These are phyloP conservation scores for Podaxis sp. DNA, from an alignment of 768 basidiomycete genomes.

Conservation along the genomic window DNA sequence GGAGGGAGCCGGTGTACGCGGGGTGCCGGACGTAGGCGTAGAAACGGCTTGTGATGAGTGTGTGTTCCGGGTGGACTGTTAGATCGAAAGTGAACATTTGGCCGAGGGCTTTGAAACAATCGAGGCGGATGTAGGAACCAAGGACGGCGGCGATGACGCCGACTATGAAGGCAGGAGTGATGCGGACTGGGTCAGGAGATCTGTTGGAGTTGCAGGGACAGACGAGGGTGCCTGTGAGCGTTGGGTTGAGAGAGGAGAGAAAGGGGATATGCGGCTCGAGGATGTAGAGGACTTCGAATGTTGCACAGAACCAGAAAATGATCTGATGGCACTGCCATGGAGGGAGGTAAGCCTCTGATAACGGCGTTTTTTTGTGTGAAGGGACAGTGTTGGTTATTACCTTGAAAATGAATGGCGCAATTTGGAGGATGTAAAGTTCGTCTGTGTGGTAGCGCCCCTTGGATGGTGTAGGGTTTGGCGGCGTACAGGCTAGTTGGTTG, in stretches of 20 bases:
- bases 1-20: constrained; percentile 51
- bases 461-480: constrained; percentile 52
- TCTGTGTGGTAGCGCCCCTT: constrained; percentile 54
- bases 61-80: constrained; percentile 51
- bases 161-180: constrained; percentile 43
- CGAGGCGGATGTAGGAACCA: constrained; percentile 48
- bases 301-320: constrained; percentile 48
- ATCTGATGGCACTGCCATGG: constrained; percentile 44
- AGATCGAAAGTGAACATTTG: constrained; percentile 59
- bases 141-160: constrained; percentile 42
- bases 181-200: constrained; percentile 25
- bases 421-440: constrained; percentile 49
- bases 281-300: constrained; percentile 48
- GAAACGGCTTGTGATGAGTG: constrained; percentile 46
- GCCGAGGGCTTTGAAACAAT: constrained; percentile 53
- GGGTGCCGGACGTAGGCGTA: constrained; percentile 56
- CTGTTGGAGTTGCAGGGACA: constrained; percentile 26
- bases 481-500: constrained; percentile 52
- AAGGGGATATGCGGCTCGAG: constrained; percentile 28
- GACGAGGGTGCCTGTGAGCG: constrained; percentile 29
- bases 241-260: constrained; percentile 28
- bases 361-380: background rate
- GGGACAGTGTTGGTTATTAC: constrained; percentile 23
- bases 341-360: background rate
- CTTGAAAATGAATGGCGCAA: constrained; percentile 57